phyloP scores from a whole-genome alignment of 2,329 filamentous ascomycete species.

The Colletotrichum liaoningense region DNA sequence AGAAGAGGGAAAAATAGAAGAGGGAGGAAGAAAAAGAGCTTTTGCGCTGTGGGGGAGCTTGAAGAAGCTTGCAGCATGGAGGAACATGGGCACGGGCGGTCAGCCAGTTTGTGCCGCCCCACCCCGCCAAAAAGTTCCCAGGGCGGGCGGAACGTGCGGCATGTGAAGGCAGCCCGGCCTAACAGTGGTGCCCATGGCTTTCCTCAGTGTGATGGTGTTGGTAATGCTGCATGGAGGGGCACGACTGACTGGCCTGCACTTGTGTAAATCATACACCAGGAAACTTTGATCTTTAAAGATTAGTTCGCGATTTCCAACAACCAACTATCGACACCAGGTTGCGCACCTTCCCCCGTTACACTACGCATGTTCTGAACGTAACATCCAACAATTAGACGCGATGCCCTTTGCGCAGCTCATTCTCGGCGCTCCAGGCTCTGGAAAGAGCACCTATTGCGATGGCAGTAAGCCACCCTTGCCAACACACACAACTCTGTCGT shows the following conservation, averaged over 20 bases:
- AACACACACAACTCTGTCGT: conserved; percentile 9
- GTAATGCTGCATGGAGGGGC: conserved; percentile 30
- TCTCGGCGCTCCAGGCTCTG: conserved; percentile 92
- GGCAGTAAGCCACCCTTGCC: conserved; percentile 70
- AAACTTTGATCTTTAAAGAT: conserved; percentile 21
- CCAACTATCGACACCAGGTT: not conserved
- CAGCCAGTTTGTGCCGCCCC: conserved; percentile 30
- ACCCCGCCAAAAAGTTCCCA: conserved; percentile 10
- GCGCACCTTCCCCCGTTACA: not conserved
- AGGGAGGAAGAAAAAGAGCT: conserved; percentile 22
- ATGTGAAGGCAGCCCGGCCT: conserved; percentile 22
- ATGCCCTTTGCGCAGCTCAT: conserved; percentile 82
- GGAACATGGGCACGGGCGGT: conserved; percentile 29
- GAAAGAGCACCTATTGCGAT: conserved; percentile 98
- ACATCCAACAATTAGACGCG: no score
- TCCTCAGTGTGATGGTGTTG: not conserved
- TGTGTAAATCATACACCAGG: not conserved
- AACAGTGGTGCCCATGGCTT: not conserved
- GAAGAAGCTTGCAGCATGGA: conserved; percentile 32
- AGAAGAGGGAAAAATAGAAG: conserved; percentile 25
- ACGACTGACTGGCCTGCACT: not conserved
- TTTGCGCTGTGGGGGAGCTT: conserved; percentile 29
- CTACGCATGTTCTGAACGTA: not conserved
- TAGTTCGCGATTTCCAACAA: not conserved
- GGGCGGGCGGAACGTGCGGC: conserved; percentile 10